Evolutionary conservation across 1,284 basidiomycete genomes (phyloP).

Genomic region (Somion occarium): DNA sequence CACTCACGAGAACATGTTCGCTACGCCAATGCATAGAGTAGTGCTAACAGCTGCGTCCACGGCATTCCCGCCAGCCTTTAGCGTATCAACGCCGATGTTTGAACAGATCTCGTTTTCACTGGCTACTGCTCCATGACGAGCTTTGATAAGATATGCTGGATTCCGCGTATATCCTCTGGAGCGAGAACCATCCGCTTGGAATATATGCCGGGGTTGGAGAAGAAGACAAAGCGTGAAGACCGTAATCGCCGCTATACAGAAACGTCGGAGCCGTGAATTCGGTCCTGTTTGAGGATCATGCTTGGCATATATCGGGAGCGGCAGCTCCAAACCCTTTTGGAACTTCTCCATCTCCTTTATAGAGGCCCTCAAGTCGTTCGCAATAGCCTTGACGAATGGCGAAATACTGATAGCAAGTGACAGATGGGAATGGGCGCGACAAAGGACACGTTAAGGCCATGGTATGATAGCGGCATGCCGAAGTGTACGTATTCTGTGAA

Average conservation of each 20-base stretch:
- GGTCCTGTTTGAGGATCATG: neutral
- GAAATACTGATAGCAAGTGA: too few relatives aligned
- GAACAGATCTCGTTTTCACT: constrained; percentile 84
- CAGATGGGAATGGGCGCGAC: too few relatives aligned
- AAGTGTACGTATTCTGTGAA: too few relatives aligned
- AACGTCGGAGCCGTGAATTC: neutral
- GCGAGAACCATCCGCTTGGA: neutral
- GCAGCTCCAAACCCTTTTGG: too few relatives aligned
- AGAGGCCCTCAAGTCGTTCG: too few relatives aligned
- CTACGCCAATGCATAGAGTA: constrained; percentile 80
- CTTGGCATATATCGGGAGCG: neutral
- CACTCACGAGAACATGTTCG: constrained; percentile 84
- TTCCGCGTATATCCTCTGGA: constrained; percentile 36
- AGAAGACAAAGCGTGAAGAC: neutral
- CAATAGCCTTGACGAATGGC: too few relatives aligned
- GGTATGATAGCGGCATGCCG: too few relatives aligned
- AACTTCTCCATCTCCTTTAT: too few relatives aligned
- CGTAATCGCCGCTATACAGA: neutral
- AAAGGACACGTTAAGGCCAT: too few relatives aligned
- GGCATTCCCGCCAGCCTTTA: constrained; percentile 86
- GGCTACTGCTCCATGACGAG: constrained; percentile 79
- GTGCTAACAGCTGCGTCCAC: constrained; percentile 84
- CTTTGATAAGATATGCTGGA: constrained; percentile 71
- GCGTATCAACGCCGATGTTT: constrained; percentile 69
- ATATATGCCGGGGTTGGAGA: neutral